Conservation (phyloP, 306 rosid species). For the Inga laurina region DNA sequence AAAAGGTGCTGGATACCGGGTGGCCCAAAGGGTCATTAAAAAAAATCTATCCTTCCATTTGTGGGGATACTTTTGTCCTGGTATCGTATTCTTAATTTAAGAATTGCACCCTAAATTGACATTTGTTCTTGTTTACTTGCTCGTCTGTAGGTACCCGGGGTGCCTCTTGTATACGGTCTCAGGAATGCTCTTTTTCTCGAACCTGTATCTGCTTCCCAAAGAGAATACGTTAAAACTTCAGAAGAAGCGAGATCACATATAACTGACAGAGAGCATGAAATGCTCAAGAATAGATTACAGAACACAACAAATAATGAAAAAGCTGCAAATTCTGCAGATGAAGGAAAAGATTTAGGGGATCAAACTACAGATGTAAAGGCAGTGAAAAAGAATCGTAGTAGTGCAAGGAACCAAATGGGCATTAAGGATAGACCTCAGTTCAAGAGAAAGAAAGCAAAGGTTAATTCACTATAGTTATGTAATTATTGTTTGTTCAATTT, state of each 20-base stretch:
- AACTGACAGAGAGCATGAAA: constrained; percentile 46
- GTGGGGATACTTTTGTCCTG: not conserved
- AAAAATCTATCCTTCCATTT: not conserved
- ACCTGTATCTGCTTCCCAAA: constrained; percentile 60
- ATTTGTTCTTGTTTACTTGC: constrained; percentile 19
- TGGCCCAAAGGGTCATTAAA: no score
- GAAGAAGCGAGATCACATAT: constrained; percentile 67
- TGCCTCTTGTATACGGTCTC: constrained; percentile 69
- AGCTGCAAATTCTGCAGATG: constrained; percentile 35
- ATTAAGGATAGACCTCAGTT: constrained; percentile 67
- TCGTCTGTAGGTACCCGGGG: constrained; percentile 72
- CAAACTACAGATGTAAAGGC: constrained; percentile 33
- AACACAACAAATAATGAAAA: constrained; percentile 31
- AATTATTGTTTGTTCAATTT: not conserved
- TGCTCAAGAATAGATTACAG: constrained; percentile 37
- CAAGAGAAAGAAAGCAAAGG: constrained; percentile 88
- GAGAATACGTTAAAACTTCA: constrained; percentile 57
- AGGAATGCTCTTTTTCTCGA: constrained; percentile 76
- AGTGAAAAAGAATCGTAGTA: constrained; percentile 24
- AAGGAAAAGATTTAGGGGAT: constrained; percentile 43
- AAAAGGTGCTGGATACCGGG: no score
- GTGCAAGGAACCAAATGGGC: constrained; percentile 33
- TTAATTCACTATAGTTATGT: constrained; percentile 16
- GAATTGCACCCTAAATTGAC: not conserved
- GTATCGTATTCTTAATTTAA: not conserved